Evolutionary conservation across 495 filamentous ascomycete species (phyloP).

Genomic region (Aspergillus wentii): DNA sequence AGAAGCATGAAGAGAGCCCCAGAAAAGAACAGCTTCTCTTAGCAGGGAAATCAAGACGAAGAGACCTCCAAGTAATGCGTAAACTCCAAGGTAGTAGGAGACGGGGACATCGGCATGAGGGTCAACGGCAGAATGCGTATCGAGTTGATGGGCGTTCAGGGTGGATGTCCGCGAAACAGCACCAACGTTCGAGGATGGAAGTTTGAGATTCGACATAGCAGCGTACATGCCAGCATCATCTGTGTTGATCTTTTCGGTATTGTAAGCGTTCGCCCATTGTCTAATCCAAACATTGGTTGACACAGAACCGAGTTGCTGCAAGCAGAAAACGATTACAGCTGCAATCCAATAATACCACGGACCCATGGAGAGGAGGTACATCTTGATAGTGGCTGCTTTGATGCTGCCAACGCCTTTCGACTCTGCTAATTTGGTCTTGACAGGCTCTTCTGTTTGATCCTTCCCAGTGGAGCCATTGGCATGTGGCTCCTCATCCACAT

Average conservation of each 20-base stretch:
- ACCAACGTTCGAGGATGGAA: constrained; percentile 37
- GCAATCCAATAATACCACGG: constrained; percentile 89
- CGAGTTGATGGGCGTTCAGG: constrained; percentile 23
- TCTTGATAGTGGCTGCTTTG: constrained; percentile 73
- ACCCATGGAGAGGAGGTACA: constrained; percentile 88
- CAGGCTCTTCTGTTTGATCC: constrained; percentile 40
- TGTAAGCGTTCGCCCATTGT: constrained; percentile 74
- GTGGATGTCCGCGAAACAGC: constrained; percentile 32
- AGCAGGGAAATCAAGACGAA: constrained; percentile 72
- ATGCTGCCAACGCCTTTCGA: constrained; percentile 78
- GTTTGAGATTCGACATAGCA: constrained; percentile 33
- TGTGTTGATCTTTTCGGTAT: constrained; percentile 17
- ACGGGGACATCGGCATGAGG: constrained; percentile 61
- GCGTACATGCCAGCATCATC: constrained; percentile 34
- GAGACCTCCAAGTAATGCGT: constrained; percentile 69
- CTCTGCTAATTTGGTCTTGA: constrained; percentile 57
- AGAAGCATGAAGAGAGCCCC: constrained; percentile 85
- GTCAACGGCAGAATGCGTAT: constrained; percentile 11
- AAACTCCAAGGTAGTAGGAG: constrained; percentile 76
- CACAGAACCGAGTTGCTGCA: constrained; percentile 79
- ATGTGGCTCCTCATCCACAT: constrained; percentile 11
- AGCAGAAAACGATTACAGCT: constrained; percentile 65
- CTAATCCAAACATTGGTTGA: constrained; percentile 91
- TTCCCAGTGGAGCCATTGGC: constrained; percentile 34
- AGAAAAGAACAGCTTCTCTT: constrained; percentile 84